Evolutionary conservation across 768 basidiomycete genomes (phyloP).

Genomic region (Amanita exitialis): DNA sequence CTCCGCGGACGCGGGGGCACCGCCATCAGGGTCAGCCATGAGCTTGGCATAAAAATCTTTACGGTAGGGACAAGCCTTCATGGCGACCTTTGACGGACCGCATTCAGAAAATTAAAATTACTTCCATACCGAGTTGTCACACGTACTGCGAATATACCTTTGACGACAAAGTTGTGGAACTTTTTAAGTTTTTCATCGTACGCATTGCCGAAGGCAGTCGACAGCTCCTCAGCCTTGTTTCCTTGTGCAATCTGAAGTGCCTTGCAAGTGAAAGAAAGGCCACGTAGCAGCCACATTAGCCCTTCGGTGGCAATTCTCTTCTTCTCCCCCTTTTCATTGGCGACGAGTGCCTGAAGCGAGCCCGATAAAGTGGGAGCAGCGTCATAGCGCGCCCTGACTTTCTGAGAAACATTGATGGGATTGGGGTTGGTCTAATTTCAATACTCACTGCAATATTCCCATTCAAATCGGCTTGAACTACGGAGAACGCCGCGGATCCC

Average conservation of each 20-base stretch:
- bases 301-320: slow-evolving; percentile 85
- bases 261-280: slow-evolving; percentile 80
- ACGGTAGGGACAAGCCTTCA: slow-evolving; percentile 61
- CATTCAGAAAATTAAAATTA: neutral
- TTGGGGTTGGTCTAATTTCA: slow-evolving; percentile 1
- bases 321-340: slow-evolving; percentile 80
- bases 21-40: slow-evolving; percentile 47
- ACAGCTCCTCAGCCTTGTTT: slow-evolving; percentile 55
- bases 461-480: slow-evolving; percentile 79
- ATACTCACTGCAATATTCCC: slow-evolving; percentile 80
- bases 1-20: slow-evolving; percentile 31
- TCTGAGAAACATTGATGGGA: slow-evolving; percentile 36
- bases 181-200: slow-evolving; percentile 80
- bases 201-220: slow-evolving; percentile 64
- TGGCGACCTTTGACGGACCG: slow-evolving; percentile 34
- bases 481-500: slow-evolving; percentile 71
- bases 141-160: slow-evolving; percentile 49
- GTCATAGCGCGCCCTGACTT: slow-evolving; percentile 78
- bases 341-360: slow-evolving; percentile 79
- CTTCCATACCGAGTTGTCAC: neutral
- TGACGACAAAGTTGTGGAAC: slow-evolving; percentile 74
- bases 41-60: slow-evolving; percentile 61
- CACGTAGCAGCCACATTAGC: slow-evolving; percentile 88
- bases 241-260: slow-evolving; percentile 66
- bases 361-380: slow-evolving; percentile 50